These are phyloP conservation scores for Nematodospora valgi DNA, from an alignment of 805 yeast species.

Conservation along the genomic window DNA sequence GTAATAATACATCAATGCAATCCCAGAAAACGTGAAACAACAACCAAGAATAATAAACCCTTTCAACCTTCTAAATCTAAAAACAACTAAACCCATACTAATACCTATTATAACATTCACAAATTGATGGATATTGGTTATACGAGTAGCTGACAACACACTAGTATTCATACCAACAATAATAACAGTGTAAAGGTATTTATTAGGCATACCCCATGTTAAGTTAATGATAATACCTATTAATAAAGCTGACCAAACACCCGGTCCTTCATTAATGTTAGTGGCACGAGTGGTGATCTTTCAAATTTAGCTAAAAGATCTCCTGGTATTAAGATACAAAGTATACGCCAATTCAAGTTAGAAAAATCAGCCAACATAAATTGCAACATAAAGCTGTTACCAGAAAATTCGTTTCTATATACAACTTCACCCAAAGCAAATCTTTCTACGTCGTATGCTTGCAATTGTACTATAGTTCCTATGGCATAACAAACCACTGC, in stretches of 20 bases:
- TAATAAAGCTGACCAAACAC: slow-evolving; percentile 64
- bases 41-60: slow-evolving; percentile 58
- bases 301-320: slow-evolving; percentile 72
- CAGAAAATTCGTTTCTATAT: slow-evolving; percentile 52
- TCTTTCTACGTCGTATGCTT: slow-evolving; percentile 51
- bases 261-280: slow-evolving; percentile 58
- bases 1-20: slow-evolving; percentile 56
- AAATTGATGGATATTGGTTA: slow-evolving; percentile 58
- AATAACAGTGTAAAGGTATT: slow-evolving; percentile 63
- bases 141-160: slow-evolving; percentile 60
- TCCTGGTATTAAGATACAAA: slow-evolving; percentile 61
- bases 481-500: slow-evolving; percentile 53
- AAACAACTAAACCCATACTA: slow-evolving; percentile 49
- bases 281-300: slow-evolving; percentile 58
- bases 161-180: slow-evolving; percentile 60
- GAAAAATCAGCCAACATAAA: slow-evolving; percentile 65
- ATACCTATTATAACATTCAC: slow-evolving; percentile 62
- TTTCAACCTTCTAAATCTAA: slow-evolving; percentile 49
- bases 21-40: slow-evolving; percentile 51
- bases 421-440: slow-evolving; percentile 65
- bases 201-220: slow-evolving; percentile 66
- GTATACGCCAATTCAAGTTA: slow-evolving; percentile 64
- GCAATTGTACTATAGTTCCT: slow-evolving; percentile 62
- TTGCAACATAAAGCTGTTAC: slow-evolving; percentile 53
- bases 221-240: slow-evolving; percentile 57